Percentiles rank a stretch among this genome's conserved stretches.
Evolutionary conservation across 352 stramenopile genomes (phyloP).

Genomic region (Blastocystis sp.): DNA sequence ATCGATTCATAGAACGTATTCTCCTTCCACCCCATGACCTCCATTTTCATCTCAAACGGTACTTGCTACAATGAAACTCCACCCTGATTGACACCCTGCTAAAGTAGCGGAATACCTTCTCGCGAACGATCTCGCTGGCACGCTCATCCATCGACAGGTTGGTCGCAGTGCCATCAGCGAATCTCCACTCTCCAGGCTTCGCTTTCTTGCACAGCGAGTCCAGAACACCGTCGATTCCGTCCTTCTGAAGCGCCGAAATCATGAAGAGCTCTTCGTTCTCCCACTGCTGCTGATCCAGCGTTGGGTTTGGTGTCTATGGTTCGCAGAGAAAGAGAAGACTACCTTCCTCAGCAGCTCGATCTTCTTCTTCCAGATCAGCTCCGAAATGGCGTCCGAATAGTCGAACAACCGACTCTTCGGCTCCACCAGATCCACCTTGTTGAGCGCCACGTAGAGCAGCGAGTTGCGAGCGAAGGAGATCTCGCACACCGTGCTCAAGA

Average conservation of each 20-base stretch:
- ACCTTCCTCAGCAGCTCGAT: neutral
- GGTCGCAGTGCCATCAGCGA: neutral
- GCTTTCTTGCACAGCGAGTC: constrained; percentile 15
- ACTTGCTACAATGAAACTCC: neutral
- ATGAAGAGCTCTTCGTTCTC: constrained; percentile 56
- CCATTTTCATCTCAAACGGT: neutral
- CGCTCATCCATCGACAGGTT: neutral
- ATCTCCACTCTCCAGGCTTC: constrained; percentile 2
- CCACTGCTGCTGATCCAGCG: constrained; percentile 28
- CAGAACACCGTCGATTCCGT: constrained; percentile 23
- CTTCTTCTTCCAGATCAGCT: constrained; percentile 52
- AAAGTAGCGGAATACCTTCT: constrained; percentile 58
- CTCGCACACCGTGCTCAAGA: constrained; percentile 1
- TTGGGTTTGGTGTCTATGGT: neutral
- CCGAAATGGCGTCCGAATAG: neutral
- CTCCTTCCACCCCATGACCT: neutral
- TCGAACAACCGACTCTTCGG: neutral
- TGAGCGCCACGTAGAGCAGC: constrained; percentile 33
- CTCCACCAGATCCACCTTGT: constrained; percentile 39
- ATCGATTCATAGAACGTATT: neutral
- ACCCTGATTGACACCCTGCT: neutral
- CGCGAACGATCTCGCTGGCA: constrained; percentile 37
- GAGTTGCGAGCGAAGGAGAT: neutral
- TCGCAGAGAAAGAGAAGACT: neutral
- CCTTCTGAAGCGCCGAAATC: constrained; percentile 45